These are phyloP conservation scores for Talaromyces atroroseus DNA, from an alignment of 2,329 filamentous ascomycete genomes.

Conservation along the genomic window DNA sequence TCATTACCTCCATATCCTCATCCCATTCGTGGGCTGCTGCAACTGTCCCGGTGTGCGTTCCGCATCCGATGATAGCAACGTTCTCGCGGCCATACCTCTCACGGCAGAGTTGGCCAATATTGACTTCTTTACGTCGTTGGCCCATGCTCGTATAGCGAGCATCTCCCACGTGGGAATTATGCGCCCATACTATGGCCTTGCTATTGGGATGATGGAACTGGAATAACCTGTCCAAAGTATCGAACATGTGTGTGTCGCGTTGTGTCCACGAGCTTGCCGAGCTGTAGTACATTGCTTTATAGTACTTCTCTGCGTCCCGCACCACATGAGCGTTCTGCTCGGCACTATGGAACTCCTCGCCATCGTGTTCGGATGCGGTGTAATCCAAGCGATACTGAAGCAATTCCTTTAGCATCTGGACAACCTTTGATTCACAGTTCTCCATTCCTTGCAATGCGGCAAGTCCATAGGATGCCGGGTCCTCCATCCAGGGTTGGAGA, in stretches of 20 bases:
- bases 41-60: slow-evolving; percentile 48
- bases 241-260: slow-evolving; percentile 50
- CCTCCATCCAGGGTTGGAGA: slow-evolving; percentile 45
- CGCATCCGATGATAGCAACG: slow-evolving; percentile 44
- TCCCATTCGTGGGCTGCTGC: slow-evolving; percentile 50
- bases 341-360: slow-evolving; percentile 45
- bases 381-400: slow-evolving; percentile 42
- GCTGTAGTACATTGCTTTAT: slow-evolving; percentile 49
- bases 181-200: slow-evolving; percentile 51
- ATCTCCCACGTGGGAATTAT: slow-evolving; percentile 51
- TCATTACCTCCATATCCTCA: slow-evolving; percentile 47
- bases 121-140: slow-evolving; percentile 40
- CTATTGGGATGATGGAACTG: slow-evolving; percentile 33
- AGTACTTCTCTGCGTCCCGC: slow-evolving; percentile 47
- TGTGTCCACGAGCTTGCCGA: slow-evolving; percentile 48
- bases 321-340: slow-evolving; percentile 50
- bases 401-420: slow-evolving; percentile 43
- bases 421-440: slow-evolving; percentile 43
- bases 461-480: slow-evolving; percentile 47
- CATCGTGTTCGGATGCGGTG: slow-evolving; percentile 27
- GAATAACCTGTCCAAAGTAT: slow-evolving; percentile 42
- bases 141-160: slow-evolving; percentile 50
- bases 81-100: slow-evolving; percentile 38
- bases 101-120: slow-evolving; percentile 51
- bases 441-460: slow-evolving; percentile 37